Conservation (phyloP, 257 asterid species). For the Sherardia arvensis region DNA sequence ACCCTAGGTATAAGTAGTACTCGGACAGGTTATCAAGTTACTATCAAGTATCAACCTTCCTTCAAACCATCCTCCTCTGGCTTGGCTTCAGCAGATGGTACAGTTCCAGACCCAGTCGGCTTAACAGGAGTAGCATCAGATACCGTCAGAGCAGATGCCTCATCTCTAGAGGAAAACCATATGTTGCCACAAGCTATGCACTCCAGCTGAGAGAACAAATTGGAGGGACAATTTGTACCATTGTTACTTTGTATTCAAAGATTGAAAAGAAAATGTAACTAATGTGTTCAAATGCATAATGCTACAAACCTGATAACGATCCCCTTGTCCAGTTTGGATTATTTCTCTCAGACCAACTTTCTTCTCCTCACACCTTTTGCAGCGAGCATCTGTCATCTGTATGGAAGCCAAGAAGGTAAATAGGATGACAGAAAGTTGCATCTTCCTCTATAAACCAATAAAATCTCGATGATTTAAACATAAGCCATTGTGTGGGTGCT, state of each 20-base stretch:
- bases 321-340: constrained; percentile 64
- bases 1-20: no score
- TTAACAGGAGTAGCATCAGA: constrained; percentile 42
- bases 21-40: background rate
- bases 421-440: background rate
- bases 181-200: constrained; percentile 63
- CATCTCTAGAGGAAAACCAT: constrained; percentile 83
- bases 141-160: constrained; percentile 54
- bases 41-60: background rate
- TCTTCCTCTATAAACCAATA: background rate
- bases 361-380: constrained; percentile 61
- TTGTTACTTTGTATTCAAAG: background rate
- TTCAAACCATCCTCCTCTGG: constrained; percentile 31
- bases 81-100: constrained; percentile 17
- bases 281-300: background rate
- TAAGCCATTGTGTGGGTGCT: background rate
- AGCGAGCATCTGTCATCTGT: constrained; percentile 90
- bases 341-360: constrained; percentile 60
- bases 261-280: background rate
- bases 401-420: constrained; percentile 9
- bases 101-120: constrained; percentile 42
- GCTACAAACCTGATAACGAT: constrained; percentile 59
- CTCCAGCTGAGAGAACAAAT: constrained; percentile 46
- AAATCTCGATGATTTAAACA: background rate
- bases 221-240: background rate